Evolutionary conservation across 306 rosid genomes (phyloP).

Genomic region (Hippophae gyantsensis): DNA sequence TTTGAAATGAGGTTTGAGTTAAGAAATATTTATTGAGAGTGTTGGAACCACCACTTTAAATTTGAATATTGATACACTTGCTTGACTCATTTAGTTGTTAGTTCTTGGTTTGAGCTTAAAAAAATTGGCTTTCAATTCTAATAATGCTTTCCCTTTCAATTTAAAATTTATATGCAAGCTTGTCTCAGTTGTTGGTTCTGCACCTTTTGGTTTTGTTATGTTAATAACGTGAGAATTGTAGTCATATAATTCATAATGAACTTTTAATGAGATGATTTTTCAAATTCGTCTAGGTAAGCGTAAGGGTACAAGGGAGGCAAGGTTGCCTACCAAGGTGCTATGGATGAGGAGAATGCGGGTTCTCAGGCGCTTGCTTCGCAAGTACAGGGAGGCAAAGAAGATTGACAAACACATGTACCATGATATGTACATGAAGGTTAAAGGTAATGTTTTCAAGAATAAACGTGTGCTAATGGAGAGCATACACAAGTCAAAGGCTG

Average conservation of each 20-base stretch:
- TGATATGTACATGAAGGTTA: slow-evolving; percentile 96
- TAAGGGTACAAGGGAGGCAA: slow-evolving; percentile 95
- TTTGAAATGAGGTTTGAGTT: no score
- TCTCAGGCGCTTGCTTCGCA: slow-evolving; percentile 86
- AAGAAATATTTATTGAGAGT: no score
- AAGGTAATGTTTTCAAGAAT: slow-evolving; percentile 96
- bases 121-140: no score
- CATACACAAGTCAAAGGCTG: slow-evolving; percentile 93
- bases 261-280: background rate
- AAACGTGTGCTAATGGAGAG: slow-evolving; percentile 96
- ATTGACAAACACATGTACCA: slow-evolving; percentile 97
- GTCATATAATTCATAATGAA: background rate
- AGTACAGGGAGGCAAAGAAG: slow-evolving; percentile 84
- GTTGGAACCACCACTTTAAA: no score
- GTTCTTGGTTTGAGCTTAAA: no score
- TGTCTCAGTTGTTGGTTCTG: background rate
- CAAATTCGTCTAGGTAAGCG: slow-evolving; percentile 53
- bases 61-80: no score
- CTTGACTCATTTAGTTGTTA: no score
- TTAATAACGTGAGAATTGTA: background rate
- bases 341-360: slow-evolving; percentile 99
- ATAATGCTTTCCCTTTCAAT: no score
- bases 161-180: background rate
- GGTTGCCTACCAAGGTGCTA: slow-evolving; percentile 83
- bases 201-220: no score